A percentile compares a stretch with the other conserved stretches of the same genome.
These are phyloP conservation scores for Periglandula ipomoeae DNA, from an alignment of 2,329 filamentous ascomycete species.

Conservation along the genomic window DNA sequence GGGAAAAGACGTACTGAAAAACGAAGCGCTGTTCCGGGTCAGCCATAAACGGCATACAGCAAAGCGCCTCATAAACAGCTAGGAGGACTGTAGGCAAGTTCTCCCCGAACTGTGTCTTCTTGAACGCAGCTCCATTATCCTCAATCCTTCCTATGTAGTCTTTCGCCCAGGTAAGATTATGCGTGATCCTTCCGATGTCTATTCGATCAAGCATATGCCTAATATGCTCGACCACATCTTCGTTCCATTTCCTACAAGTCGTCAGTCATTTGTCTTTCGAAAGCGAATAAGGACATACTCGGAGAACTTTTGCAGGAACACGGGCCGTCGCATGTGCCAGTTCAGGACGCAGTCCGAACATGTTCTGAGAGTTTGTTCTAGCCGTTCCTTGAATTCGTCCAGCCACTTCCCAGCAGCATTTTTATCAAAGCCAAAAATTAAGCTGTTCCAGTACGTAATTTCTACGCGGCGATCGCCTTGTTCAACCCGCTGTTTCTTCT, in stretches of 20 bases:
- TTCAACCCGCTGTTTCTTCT: constrained; percentile 44
- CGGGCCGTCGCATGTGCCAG: constrained; percentile 62
- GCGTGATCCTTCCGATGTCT: constrained; percentile 53
- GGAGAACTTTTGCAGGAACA: constrained; percentile 52
- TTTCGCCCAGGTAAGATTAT: constrained; percentile 48
- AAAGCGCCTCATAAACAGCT: constrained; percentile 80
- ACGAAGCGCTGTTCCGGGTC: constrained; percentile 40
- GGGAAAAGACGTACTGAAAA: constrained; percentile 76
- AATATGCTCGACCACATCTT: constrained; percentile 42
- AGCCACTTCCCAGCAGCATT: constrained; percentile 52
- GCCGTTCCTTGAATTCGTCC: constrained; percentile 45
- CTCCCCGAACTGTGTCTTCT: constrained; percentile 35
- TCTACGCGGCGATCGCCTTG: constrained; percentile 48
- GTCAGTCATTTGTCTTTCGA: constrained; percentile 12
- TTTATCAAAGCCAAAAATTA: constrained; percentile 58
- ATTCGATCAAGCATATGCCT: constrained; percentile 47
- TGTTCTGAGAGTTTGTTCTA: constrained; percentile 49
- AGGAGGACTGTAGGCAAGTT: constrained; percentile 55
- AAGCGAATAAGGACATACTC: constrained; percentile 33
- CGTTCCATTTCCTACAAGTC: constrained; percentile 31
- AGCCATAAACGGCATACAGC: constrained; percentile 68
- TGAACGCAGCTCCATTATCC: constrained; percentile 35
- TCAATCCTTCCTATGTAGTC: constrained; percentile 45
- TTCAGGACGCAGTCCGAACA: constrained; percentile 65
- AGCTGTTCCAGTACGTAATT: constrained; percentile 56